These are phyloP conservation scores for Lactarius evosmus DNA, from an alignment of 768 basidiomycete genomes.

Conservation along the genomic window DNA sequence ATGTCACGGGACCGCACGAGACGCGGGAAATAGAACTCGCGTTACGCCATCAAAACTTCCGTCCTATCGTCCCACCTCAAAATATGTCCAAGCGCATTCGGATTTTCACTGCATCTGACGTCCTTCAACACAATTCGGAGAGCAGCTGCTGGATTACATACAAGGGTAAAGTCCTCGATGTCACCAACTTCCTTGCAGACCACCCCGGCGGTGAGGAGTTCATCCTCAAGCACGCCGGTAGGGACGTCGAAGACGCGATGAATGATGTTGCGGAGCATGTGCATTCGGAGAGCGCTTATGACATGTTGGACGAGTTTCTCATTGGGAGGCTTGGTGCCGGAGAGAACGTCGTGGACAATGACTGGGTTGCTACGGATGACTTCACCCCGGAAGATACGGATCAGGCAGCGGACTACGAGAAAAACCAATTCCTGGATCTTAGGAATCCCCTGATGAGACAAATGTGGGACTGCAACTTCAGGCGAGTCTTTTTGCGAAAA, in stretches of 20 bases:
- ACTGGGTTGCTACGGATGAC: constrained; percentile 87
- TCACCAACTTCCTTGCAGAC: constrained; percentile 78
- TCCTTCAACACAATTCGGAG: constrained; percentile 55
- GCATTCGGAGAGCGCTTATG: constrained; percentile 88
- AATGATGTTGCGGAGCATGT: constrained; percentile 75
- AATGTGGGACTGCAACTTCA: constrained; percentile 85
- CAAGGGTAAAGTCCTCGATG: constrained; percentile 84
- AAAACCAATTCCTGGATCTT: constrained; percentile 90
- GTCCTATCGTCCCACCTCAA: constrained; percentile 17
- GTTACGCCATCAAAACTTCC: not conserved
- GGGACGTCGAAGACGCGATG: constrained; percentile 81
- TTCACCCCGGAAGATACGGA: constrained; percentile 93
- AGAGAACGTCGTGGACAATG: constrained; percentile 74
- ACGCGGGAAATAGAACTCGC: not conserved
- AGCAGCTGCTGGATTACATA: constrained; percentile 80
- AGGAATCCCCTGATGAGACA: constrained; percentile 80
- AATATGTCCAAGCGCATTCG: constrained; percentile 61
- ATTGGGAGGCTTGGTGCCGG: constrained; percentile 80
- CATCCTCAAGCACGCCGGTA: constrained; percentile 77
- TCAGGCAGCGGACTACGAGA: constrained; percentile 72
- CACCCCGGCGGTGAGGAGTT: constrained; percentile 96
- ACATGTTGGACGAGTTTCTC: constrained; percentile 84
- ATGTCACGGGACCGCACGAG: not conserved
- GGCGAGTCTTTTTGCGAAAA: constrained; percentile 41
- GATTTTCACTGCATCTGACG: constrained; percentile 74